Evolutionary conservation across 768 basidiomycete genomes (phyloP), one percentile per base, ranked within the genome.

Genomic region (Boletales sp.): DNA sequence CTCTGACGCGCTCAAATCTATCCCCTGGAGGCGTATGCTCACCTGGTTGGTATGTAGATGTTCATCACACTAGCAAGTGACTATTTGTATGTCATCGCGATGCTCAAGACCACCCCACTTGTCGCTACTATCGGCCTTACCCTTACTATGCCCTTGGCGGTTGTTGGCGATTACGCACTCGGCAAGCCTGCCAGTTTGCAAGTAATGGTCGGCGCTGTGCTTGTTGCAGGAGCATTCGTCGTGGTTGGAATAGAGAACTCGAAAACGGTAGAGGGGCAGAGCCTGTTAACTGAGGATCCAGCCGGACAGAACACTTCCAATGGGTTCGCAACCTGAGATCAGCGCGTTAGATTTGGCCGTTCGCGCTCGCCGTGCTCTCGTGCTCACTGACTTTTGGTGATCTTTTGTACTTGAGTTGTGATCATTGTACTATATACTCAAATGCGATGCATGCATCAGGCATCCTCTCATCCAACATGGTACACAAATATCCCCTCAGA

Each of bases 71-170:
- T 89, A 30, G 82, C 80, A 9, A 90, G 87, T 52, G 93, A 97
- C 69, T 95, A 87, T 63, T 64, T 93, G 40, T 92, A 92, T 63
- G 83, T 91, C 27, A 63, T 91, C 17, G 88, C 94, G 3, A 95
- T 97, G 93, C 81, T 99, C 54, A 95, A 94, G 72, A 99, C 95
- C 8, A 94, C 94, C 2, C 94, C 94, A 1, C 72, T 94, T 12
- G 90, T 97, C 17, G 94, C 89, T 15, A 98, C 95, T 1, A 75
- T 97, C 47, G 95, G 95, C 24, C 77, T 98, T 9, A 91, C 88
- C 49, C 78, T 98, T 13, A 97, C 97, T 1, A 97, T 97, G 65
- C 95, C 94, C 5, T 74, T 94, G 45, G 92, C 97, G 7, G 83
- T 97, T 43, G 44, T 87, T 9, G 94, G 94, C 13, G 94, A 97